phyloP scores from a whole-genome alignment of 257 asterid genomes.

The Solanum piurae region DNA sequence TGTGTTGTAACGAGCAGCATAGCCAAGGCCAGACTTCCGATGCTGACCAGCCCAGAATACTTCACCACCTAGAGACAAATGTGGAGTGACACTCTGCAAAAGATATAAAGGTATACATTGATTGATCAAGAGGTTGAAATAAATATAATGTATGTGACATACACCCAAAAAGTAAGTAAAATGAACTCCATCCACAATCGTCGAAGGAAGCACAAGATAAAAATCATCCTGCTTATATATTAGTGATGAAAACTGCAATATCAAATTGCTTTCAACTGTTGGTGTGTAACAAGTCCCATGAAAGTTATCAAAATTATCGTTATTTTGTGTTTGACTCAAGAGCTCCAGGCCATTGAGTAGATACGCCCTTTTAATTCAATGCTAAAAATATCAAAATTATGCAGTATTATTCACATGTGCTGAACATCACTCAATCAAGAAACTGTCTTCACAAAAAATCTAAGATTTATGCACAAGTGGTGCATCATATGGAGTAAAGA shows the following conservation, averaged over 20 bases:
- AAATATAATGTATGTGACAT: background rate
- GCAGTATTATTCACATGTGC: background rate
- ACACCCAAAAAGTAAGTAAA: background rate
- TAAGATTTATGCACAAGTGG: background rate
- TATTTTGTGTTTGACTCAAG: background rate
- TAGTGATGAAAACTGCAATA: background rate
- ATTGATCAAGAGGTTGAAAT: background rate
- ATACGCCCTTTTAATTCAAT: background rate
- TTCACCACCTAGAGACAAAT: slow-evolving; percentile 86
- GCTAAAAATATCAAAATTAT: background rate
- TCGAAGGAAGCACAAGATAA: background rate
- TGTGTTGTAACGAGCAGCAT: slow-evolving; percentile 82
- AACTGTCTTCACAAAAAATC: background rate
- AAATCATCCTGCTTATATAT: background rate
- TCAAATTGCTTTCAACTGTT: background rate
- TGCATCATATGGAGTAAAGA: background rate
- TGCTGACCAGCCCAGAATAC: slow-evolving; percentile 98
- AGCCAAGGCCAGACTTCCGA: slow-evolving; percentile 89
- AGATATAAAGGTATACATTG: background rate
- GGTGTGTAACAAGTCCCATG: background rate
- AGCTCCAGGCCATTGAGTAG: background rate
- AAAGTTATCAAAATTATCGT: background rate
- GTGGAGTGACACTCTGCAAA: slow-evolving; percentile 71
- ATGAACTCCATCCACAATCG: background rate
- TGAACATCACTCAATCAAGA: background rate